Conservation (phyloP, 352 stramenopile species). For the Phytophthora agathidicida region DNA sequence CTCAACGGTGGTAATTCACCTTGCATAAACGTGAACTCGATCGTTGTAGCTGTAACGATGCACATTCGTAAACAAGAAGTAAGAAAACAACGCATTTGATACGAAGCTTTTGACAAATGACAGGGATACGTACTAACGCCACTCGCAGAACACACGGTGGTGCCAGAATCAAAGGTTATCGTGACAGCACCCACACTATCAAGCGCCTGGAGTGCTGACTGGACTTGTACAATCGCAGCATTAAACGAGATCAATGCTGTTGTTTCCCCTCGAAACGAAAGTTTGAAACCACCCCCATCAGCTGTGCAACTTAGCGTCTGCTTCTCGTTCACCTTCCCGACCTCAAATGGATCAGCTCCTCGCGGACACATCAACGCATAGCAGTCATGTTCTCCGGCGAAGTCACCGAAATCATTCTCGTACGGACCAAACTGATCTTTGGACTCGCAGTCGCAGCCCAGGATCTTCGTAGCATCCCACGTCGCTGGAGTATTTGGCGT, state of each 20-base stretch:
- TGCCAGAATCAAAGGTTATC: slow-evolving; percentile 54
- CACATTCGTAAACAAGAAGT: no score
- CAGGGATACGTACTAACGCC: slow-evolving; percentile 46
- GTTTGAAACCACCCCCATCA: slow-evolving; percentile 59
- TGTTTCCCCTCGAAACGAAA: slow-evolving; percentile 75
- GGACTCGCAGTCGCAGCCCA: slow-evolving; percentile 80
- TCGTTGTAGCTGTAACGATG: slow-evolving; percentile 43
- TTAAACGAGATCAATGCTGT: slow-evolving; percentile 61
- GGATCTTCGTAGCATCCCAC: slow-evolving; percentile 88
- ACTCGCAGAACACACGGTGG: slow-evolving; percentile 44
- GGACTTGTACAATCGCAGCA: slow-evolving; percentile 41
- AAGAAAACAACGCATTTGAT: no score
- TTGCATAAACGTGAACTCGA: slow-evolving; percentile 77
- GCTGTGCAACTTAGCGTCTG: slow-evolving; percentile 65
- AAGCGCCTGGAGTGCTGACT: slow-evolving; percentile 62
- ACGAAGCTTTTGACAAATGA: no score
- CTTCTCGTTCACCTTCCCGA: slow-evolving; percentile 71
- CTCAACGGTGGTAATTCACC: slow-evolving; percentile 61
- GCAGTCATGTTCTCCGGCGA: slow-evolving; percentile 76
- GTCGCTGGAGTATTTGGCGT: slow-evolving; percentile 58
- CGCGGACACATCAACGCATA: slow-evolving; percentile 85
- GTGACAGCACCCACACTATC: slow-evolving; percentile 54
- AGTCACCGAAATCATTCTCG: slow-evolving; percentile 56
- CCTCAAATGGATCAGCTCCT: slow-evolving; percentile 86
- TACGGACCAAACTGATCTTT: slow-evolving; percentile 77